Evolutionary conservation across 805 yeast species (phyloP).

Genomic region (Yarrowia osloensis): DNA sequence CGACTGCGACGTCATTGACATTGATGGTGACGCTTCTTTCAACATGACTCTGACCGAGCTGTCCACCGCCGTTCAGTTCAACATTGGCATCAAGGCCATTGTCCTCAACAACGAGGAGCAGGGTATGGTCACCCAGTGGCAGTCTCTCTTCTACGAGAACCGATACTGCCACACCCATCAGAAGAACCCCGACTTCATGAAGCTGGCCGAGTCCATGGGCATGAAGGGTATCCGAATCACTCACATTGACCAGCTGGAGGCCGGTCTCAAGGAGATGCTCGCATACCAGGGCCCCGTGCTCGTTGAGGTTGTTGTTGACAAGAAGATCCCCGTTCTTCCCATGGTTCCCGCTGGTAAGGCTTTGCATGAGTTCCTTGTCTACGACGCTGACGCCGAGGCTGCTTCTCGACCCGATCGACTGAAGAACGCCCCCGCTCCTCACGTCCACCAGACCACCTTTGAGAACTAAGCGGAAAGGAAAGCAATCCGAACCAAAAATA

Average conservation of each 20-base stretch:
- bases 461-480: conserved; percentile 3
- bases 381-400: conserved; percentile 62
- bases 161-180: conserved; percentile 99
- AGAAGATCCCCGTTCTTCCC: conserved; percentile 93
- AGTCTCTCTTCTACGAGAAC: conserved; percentile 93
- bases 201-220: conserved; percentile 93
- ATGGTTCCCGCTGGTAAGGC: conserved; percentile 98
- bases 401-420: conserved; percentile 31
- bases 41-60: conserved; percentile 95
- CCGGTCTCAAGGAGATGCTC: conserved; percentile 66
- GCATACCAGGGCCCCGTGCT: conserved; percentile 81
- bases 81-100: conserved; percentile 84
- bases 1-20: conserved; percentile 91
- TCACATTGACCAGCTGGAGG: conserved; percentile 64
- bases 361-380: conserved; percentile 85
- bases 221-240: conserved; percentile 75
- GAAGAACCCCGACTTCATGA: conserved; percentile 88
- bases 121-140: conserved; percentile 99
- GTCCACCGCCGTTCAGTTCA: conserved; percentile 91
- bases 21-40: conserved; percentile 99
- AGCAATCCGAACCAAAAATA: conserved; percentile 5
- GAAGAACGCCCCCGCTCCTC: conserved; percentile 28
- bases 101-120: conserved; percentile 97
- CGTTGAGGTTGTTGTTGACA: conserved; percentile 86
- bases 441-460: conserved; percentile 30